Conservation (phyloP, 768 basidiomycete genomes). For the Cystobasidium ongulense region DNA sequence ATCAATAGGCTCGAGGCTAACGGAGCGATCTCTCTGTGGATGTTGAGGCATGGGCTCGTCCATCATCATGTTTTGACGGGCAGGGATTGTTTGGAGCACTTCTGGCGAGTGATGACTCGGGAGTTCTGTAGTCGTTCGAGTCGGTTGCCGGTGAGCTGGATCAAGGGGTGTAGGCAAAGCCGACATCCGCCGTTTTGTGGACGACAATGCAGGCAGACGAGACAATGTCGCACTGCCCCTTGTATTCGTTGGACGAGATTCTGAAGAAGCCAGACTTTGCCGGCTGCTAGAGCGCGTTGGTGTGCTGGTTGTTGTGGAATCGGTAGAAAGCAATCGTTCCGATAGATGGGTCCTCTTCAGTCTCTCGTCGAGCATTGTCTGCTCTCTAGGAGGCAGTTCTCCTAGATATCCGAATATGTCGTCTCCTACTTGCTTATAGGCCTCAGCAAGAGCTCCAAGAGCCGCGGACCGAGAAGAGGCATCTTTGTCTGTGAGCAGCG, state of each 20-base stretch:
- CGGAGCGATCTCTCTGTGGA: background rate
- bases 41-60: too few relatives aligned
- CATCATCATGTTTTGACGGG: too few relatives aligned
- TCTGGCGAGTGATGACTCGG: too few relatives aligned
- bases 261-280: slow-evolving; percentile 14
- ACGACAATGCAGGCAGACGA: slow-evolving; percentile 22
- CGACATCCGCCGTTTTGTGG: slow-evolving; percentile 12
- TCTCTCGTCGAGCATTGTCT: slow-evolving; percentile 82
- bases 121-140: too few relatives aligned
- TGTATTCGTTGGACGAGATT: background rate
- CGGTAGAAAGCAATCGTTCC: background rate
- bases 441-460: slow-evolving; percentile 71
- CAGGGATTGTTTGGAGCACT: too few relatives aligned
- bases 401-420: slow-evolving; percentile 75
- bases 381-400: slow-evolving; percentile 69
- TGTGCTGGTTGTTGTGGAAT: background rate
- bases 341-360: slow-evolving; percentile 46
- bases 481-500: slow-evolving; percentile 81
- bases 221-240: slow-evolving; percentile 6
- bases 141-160: background rate
- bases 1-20: slow-evolving; percentile 14
- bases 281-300: slow-evolving; percentile 21
- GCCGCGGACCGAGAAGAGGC: slow-evolving; percentile 79
- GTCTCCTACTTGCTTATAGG: slow-evolving; percentile 72
- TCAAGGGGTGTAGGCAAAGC: background rate